Evolutionary conservation across 176 grass and related monocot species (phyloP).

Genomic region (Chloris gayana): DNA sequence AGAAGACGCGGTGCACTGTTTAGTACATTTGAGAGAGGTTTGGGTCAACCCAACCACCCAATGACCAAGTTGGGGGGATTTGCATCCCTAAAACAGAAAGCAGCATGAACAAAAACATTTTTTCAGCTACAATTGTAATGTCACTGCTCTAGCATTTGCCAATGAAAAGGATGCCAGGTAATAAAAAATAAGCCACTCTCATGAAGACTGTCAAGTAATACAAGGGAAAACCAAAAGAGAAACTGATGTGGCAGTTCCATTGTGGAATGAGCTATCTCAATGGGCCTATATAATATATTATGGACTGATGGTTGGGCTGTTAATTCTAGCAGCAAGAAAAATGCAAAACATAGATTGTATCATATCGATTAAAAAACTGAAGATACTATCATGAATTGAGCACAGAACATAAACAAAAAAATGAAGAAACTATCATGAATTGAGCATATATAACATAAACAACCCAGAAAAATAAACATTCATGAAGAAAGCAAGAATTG

Average conservation of each 20-base stretch:
- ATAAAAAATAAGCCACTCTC: not conserved
- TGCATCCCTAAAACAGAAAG: not conserved
- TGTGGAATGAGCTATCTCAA: not conserved
- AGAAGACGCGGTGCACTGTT: not conserved
- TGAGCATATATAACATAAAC: slow-evolving; percentile 21
- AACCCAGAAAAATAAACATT: not conserved
- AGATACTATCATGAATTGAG: not conserved
- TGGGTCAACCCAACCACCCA: not conserved
- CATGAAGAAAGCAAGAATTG: not conserved
- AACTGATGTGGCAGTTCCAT: not conserved
- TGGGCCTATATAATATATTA: not conserved
- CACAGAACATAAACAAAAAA: slow-evolving; percentile 25
- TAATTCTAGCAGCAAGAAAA: not conserved
- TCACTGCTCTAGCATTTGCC: not conserved
- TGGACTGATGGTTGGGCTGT: not conserved
- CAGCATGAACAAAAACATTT: not conserved
- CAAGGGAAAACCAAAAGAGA: not conserved
- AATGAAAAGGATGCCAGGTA: slow-evolving; percentile 3
- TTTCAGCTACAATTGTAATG: not conserved
- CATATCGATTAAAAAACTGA: not conserved
- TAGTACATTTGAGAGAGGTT: not conserved
- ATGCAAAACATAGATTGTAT: not conserved
- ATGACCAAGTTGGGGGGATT: not conserved
- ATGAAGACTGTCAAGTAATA: not conserved
- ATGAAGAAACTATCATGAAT: not conserved